Evolutionary conservation across 2,329 filamentous ascomycete species (phyloP).

Genomic region (Fusarium hostae): DNA sequence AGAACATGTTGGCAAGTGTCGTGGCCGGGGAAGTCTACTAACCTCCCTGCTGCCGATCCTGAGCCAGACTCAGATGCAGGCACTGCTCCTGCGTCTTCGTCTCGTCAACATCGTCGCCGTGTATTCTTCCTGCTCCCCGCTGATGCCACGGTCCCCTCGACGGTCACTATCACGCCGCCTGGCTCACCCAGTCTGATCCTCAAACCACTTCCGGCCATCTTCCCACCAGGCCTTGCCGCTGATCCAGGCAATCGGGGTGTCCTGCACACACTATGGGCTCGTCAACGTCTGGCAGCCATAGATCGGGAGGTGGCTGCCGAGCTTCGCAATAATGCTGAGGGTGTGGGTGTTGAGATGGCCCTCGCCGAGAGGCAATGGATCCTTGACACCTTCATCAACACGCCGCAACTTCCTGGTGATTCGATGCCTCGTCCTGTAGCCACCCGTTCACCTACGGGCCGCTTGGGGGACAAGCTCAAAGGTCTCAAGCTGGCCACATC

Average conservation of each 20-base stretch:
- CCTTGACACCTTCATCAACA: constrained; percentile 73
- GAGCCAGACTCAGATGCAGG: constrained; percentile 44
- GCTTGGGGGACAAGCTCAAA: constrained; percentile 81
- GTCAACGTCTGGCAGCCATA: constrained; percentile 79
- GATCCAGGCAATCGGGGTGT: constrained; percentile 82
- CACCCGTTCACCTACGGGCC: constrained; percentile 73
- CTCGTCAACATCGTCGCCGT: constrained; percentile 61
- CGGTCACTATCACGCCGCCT: constrained; percentile 71
- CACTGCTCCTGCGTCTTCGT: constrained; percentile 43
- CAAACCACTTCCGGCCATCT: constrained; percentile 88
- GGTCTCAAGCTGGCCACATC: constrained; percentile 83
- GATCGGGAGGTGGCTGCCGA: constrained; percentile 81
- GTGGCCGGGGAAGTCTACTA: constrained; percentile 83
- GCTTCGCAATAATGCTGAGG: constrained; percentile 78
- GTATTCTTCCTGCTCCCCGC: constrained; percentile 86
- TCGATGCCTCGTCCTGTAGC: constrained; percentile 57
- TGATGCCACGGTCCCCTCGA: constrained; percentile 75
- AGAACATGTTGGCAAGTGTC: constrained; percentile 74
- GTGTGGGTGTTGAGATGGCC: constrained; percentile 86
- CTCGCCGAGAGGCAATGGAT: constrained; percentile 88
- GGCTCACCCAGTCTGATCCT: constrained; percentile 62
- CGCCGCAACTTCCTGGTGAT: constrained; percentile 38
- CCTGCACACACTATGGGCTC: constrained; percentile 90
- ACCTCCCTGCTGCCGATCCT: constrained; percentile 68
- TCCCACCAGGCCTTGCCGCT: constrained; percentile 77